Percentiles rank a stretch among this genome's conserved stretches.
These are phyloP conservation scores for Collariella sp. DNA, from an alignment of 495 filamentous ascomycete species.

Conservation along the genomic window DNA sequence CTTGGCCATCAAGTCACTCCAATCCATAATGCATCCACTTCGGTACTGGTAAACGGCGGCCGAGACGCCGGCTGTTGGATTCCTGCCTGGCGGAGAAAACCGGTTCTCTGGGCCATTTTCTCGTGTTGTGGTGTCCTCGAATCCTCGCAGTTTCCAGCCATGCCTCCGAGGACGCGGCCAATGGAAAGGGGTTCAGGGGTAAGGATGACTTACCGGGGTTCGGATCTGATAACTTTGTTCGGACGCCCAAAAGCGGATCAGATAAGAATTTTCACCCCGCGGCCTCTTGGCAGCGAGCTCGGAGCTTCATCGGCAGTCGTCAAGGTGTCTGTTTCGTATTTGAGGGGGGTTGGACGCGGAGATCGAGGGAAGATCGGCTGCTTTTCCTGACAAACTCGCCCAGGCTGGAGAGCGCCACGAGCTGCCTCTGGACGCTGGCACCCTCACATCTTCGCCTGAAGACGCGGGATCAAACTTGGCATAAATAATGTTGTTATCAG, in stretches of 20 bases:
- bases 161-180: constrained; percentile 3
- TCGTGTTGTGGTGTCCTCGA: not conserved
- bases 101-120: not conserved
- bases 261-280: constrained; percentile 28
- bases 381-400: too few relatives aligned
- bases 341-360: too few relatives aligned
- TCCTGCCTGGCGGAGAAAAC: not conserved
- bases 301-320: constrained; percentile 22
- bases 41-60: not conserved
- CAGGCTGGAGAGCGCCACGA: not conserved
- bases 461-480: constrained; percentile 14
- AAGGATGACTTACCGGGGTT: constrained; percentile 21
- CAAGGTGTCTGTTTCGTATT: not conserved
- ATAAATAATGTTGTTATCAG: constrained; percentile 39
- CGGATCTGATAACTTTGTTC: constrained; percentile 47
- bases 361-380: too few relatives aligned
- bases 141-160: not conserved
- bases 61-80: not conserved
- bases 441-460: not conserved
- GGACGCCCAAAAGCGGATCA: constrained; percentile 31
- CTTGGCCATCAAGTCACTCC: too few relatives aligned
- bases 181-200: constrained; percentile 10
- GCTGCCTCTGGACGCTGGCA: too few relatives aligned
- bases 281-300: constrained; percentile 22
- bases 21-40: not conserved